Evolutionary conservation across 495 filamentous ascomycete species (phyloP).

Genomic region (Daldinia loculata): DNA sequence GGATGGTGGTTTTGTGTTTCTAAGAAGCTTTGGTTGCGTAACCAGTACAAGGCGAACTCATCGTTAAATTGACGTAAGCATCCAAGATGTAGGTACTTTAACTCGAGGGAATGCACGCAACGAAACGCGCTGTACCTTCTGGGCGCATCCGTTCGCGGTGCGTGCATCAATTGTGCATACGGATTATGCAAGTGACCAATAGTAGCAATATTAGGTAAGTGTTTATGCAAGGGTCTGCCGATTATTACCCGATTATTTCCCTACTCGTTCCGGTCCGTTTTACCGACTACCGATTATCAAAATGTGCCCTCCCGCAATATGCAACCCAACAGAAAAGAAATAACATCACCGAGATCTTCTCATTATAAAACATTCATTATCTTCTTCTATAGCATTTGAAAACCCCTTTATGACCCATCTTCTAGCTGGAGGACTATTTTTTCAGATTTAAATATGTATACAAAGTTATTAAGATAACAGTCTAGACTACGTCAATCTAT

Average conservation of each 20-base stretch:
- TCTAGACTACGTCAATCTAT: too few species aligned
- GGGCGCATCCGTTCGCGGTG: neutral
- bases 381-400: too few species aligned
- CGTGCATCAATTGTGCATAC: constrained; percentile 1
- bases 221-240: constrained; percentile 4
- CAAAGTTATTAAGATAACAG: too few species aligned
- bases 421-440: too few species aligned
- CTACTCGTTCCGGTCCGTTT: neutral
- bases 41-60: neutral
- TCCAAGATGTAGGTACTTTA: neutral
- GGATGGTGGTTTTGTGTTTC: neutral
- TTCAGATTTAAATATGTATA: too few species aligned
- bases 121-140: neutral
- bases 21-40: neutral
- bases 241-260: constrained; percentile 4
- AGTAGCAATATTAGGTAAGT: neutral
- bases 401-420: too few species aligned
- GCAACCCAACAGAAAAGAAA: neutral
- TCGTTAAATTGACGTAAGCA: constrained; percentile 4
- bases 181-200: neutral
- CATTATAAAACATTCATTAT: neutral
- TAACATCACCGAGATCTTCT: neutral
- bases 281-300: neutral
- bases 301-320: neutral
- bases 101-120: constrained; percentile 4